Base-by-base conservation (phyloP, 1,284 basidiomycete genomes). In the Volvariella surrecta region DNA sequence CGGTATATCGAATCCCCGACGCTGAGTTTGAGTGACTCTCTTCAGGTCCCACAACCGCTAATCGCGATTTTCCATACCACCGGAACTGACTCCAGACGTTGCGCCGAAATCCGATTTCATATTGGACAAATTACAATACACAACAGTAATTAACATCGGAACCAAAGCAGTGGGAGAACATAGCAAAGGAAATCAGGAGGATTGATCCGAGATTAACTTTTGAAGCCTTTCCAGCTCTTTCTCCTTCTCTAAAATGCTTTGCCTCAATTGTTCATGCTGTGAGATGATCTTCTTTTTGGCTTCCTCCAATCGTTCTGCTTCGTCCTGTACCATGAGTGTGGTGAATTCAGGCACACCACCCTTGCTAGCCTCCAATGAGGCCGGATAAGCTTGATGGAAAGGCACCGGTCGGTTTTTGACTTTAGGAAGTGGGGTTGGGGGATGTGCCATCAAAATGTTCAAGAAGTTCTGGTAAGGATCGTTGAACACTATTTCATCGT, bases 401-500 rank as follows among this genome's bases (percentile, higher is more conserved):
- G 84, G 85, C 4, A 85, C 66, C 0, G 85, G 82, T 43, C 67
- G 72, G 32, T 76, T 68, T 46, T 74, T 79, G 13, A 62, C 63
- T 47, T 78, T 81, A 0, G 87, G 85, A 0, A 96, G 66, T 3
- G 82, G 82, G 0, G 89, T 94, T 0, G 94, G 93, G 0, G 91
- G 84, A 56, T 95, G 76, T 2, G 74, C 70, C 0, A 83, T 82
- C 39, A 99, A 76, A 44, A 89, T 75, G 53, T 84, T 80, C 54
- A 97, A 77, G 66, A 99, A 95, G 20, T 82, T 71, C 48, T 91
- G 82, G 48, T 86, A 91, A 1, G 96, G 96, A 56, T 99, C 95
- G 52, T 82, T 81, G 66, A 99, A 99, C 39, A 99, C 91, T 48
- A 99, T 78, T 59, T 99, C 96, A 60, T 99, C 96, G 66, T 99